Base-by-base conservation (phyloP, 345 rosid species). In the Ricinus communis region DNA sequence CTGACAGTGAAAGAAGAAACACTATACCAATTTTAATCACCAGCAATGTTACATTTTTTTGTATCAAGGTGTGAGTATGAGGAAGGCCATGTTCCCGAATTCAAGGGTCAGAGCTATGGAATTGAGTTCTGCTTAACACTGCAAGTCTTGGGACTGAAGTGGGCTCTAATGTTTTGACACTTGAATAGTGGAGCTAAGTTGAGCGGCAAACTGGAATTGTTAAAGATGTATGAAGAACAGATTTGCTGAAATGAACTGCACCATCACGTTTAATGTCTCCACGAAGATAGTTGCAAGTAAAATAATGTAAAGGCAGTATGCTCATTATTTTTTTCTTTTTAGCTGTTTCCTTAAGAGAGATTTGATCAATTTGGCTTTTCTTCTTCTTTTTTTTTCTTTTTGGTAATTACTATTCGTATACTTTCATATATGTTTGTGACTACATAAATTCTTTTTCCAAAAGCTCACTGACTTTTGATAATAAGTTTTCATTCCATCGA, bases 201-300 rank as follows among this genome's bases (percentile, higher is more conserved):
- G 62, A 61, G 50, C 1, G 74, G 74, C 22, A 36, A 61, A 41
- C 68, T 71, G 40, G 27, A 62, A 47, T 16, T 71, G 62, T 16
- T 71, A 62, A 61, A 52, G 68, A 8, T 71, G 28, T 22, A 71
- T 16, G 69, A 62, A 51, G 74, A 71, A 40, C 36, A 62, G 22
- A 59, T 25, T 60, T 25, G 51, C 60, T n/a, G 31, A 61, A 30
- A 62, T 71, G 74, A 43, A 62, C 33, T 71, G 74, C 31, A 50
- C 68, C 6, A 30, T 51, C 25, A 18, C 15, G 0, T 50, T 71
- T 28, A 36, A 71, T 58, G 22, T 71, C 27, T 33, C 59, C 5
- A 49, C 46, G 19, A 62, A 62, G 12, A 24, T 16, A 61, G 51
- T 56, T 71, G 74, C 67, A 50, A 71, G 57, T 71, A 65, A 70